Percentiles rank a stretch among this genome's conserved stretches.
Conservation (phyloP, 225 moss, liverwort and hornwort species). For the Pseudisothecium myosuroides region DNA sequence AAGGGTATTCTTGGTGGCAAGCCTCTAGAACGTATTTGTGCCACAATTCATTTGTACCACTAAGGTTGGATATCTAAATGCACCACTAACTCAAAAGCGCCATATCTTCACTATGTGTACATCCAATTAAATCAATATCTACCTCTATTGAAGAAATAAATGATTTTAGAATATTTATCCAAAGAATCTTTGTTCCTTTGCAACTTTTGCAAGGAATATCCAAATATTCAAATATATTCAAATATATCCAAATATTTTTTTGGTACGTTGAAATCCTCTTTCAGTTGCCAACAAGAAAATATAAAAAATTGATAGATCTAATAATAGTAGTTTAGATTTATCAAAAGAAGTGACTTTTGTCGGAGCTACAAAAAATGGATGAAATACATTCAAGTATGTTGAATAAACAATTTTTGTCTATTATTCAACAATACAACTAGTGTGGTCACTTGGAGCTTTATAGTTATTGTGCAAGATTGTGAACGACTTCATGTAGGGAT, state of each 20-base stretch:
- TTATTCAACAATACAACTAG: background rate
- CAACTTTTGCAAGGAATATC: background rate
- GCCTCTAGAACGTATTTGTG: no score
- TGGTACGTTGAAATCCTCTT: background rate
- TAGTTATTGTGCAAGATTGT: background rate
- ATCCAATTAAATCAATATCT: background rate
- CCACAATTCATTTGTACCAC: no score
- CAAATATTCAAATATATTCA: no score
- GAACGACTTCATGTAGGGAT: background rate
- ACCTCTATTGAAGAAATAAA: background rate
- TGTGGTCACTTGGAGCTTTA: background rate
- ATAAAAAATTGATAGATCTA: background rate
- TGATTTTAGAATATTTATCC: background rate
- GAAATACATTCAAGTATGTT: background rate
- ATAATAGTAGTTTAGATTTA: background rate
- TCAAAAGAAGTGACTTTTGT: background rate
- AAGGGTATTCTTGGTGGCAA: no score
- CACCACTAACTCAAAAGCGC: no score
- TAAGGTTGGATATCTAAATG: no score
- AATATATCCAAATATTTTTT: background rate
- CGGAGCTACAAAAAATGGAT: fast-evolving
- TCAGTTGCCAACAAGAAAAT: no score
- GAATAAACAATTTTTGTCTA: background rate
- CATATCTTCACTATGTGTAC: no score
- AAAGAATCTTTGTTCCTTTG: background rate